Conservation (phyloP, 192 early-diverging fungal species). For the Gamsiella multidivaricata region DNA sequence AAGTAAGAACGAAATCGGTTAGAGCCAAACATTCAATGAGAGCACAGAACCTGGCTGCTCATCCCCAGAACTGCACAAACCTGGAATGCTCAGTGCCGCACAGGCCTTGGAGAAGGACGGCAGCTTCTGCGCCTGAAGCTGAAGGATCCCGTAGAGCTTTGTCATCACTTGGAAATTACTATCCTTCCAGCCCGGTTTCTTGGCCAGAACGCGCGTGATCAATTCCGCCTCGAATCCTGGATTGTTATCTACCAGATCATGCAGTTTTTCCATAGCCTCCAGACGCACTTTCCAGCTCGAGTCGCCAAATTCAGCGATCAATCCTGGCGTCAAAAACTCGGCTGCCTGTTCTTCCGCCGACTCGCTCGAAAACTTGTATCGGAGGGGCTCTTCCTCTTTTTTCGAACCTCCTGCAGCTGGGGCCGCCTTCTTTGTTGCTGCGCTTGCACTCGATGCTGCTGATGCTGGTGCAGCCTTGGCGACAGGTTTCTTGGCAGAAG, state of each 20-base stretch:
- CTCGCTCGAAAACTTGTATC: slow-evolving; percentile 78
- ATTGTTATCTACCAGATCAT: slow-evolving; percentile 70
- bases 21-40: too few relatives aligned
- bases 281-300: slow-evolving; percentile 90
- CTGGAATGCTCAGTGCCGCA: slow-evolving; percentile 77
- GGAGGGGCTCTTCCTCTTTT: slow-evolving; percentile 70
- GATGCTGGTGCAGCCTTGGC: slow-evolving; percentile 31
- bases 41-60: too few relatives aligned
- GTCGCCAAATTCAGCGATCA: slow-evolving; percentile 73
- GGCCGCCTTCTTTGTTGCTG: slow-evolving; percentile 37
- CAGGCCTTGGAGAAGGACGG: slow-evolving; percentile 76
- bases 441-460: slow-evolving; percentile 14
- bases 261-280: slow-evolving; percentile 82
- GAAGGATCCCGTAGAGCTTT: slow-evolving; percentile 79
- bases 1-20: background rate
- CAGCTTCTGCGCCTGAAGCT: slow-evolving; percentile 71
- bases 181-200: slow-evolving; percentile 97
- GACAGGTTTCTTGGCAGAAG: slow-evolving; percentile 42
- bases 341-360: slow-evolving; percentile 74
- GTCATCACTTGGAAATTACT: slow-evolving; percentile 94
- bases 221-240: slow-evolving; percentile 79
- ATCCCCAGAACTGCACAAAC: slow-evolving; percentile 33
- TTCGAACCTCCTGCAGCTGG: slow-evolving; percentile 50
- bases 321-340: slow-evolving; percentile 67
- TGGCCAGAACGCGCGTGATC: slow-evolving; percentile 79